These are phyloP conservation scores for Torulaspora gathmanii DNA, from an alignment of 805 yeast genomes.

Conservation along the genomic window DNA sequence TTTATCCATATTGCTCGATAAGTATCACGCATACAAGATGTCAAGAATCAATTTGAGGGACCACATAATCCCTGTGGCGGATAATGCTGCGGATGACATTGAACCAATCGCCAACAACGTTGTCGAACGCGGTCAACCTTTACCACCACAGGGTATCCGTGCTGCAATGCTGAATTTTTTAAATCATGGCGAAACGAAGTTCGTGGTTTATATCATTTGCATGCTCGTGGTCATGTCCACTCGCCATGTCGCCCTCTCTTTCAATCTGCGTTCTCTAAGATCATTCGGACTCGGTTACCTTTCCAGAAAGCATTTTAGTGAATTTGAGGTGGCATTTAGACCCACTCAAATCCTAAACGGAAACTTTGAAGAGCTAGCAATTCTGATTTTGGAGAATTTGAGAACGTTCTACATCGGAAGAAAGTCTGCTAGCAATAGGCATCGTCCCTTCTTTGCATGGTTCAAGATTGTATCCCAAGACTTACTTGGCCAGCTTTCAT, in stretches of 20 bases:
- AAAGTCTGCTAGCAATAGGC: slow-evolving; percentile 8
- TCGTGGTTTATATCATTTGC: slow-evolving; percentile 3
- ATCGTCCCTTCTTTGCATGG: slow-evolving; percentile 10
- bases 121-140: slow-evolving; percentile 3
- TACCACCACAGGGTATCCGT: slow-evolving; percentile 8
- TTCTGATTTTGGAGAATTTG: slow-evolving; percentile 1
- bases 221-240: slow-evolving; percentile 3
- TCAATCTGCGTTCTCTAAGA: slow-evolving; percentile 9
- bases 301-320: slow-evolving; percentile 5
- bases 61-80: slow-evolving; percentile 17
- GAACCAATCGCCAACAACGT: slow-evolving; percentile 11
- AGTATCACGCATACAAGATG: slow-evolving; percentile 15
- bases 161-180: slow-evolving; percentile 5
- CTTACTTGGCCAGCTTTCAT: slow-evolving; percentile 8
- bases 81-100: slow-evolving; percentile 13
- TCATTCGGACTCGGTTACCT: slow-evolving; percentile 11
- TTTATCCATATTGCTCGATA: slow-evolving; percentile 17
- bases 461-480: slow-evolving; percentile 6
- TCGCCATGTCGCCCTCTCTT: slow-evolving; percentile 2
- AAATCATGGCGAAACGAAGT: slow-evolving; percentile 12
- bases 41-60: slow-evolving; percentile 20
- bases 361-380: background rate
- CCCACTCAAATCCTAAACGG: background rate
- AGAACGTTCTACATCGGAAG: slow-evolving; percentile 3
- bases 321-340: slow-evolving; percentile 3